Evolutionary conservation across 352 stramenopile genomes (phyloP), one percentile per base, ranked within the genome.

Genomic region (Phytopythium ostracodes): DNA sequence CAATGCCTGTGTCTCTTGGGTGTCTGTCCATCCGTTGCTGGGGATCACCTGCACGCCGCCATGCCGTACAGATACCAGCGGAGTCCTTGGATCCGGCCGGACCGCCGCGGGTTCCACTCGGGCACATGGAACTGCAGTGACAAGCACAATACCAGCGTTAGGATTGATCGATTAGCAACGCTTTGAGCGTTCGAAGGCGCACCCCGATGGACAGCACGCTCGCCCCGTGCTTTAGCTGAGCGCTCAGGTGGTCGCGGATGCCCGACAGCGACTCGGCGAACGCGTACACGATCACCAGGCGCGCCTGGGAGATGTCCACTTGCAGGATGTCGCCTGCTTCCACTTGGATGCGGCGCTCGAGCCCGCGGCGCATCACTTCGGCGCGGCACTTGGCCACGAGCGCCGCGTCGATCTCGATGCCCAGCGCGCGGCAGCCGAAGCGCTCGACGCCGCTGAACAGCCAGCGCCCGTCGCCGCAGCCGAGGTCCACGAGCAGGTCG

Each of bases 11-110:
- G 3, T 38, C 33, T 38, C 33, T 38, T 11, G 31, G 4, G 33
- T 38, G 33, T 14, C 33, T 38, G 10, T 38, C 33, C 14, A 14
- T 38, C 33, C 10, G 33, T 38, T 10, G 33, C 14, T 38, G 6
- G 33, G 27, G 29, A 22, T 70, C 42, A 67, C 8, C 43, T 40
- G 42, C 56, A 72, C 25, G 68, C 53, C 15, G 38, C 52, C 62
- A 94, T 76, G 12, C 78, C 70, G 59, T 95, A 95, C 2, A 90
- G 76, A 53, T 95, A 95, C 80, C 84, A 94, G 1, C 81, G 72
- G 40, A 92, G 61, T 29, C 76, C 83, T 46, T 63, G 65, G 12
- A 84, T 72, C 22, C 74, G 65, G 14, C 87, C 81, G 0, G 60
- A 77, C 72, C 73, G 91, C 10, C 64, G 60, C 1, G 87, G 73